Evolutionary conservation across 768 basidiomycete species (phyloP).

Genomic region (Sutorius australiensis): DNA sequence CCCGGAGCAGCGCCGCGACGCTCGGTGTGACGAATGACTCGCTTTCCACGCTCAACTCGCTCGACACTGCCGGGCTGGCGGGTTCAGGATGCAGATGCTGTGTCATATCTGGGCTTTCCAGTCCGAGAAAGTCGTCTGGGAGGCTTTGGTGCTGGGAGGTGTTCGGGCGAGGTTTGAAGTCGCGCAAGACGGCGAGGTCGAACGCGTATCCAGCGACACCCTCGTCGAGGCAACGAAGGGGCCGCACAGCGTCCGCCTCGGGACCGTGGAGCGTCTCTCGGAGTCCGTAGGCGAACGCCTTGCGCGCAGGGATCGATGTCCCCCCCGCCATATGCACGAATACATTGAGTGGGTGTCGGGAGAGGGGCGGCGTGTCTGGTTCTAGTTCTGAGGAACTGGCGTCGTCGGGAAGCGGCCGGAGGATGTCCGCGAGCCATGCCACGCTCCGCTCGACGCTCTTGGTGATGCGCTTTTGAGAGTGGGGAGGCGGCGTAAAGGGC

Average conservation of each 20-base stretch:
- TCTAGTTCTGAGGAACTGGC: neutral
- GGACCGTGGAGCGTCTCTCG: conserved; percentile 52
- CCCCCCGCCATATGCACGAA: conserved; percentile 72
- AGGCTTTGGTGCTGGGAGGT: conserved; percentile 14
- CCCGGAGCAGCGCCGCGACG: conserved; percentile 44
- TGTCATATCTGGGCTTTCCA: conserved; percentile 8
- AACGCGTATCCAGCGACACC: conserved; percentile 68
- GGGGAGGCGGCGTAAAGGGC: conserved; percentile 59
- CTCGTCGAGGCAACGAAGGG: conserved; percentile 58
- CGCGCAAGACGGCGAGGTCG: conserved; percentile 53
- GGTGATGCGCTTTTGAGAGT: conserved; percentile 73
- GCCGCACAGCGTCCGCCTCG: conserved; percentile 50
- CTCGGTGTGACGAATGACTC: conserved; percentile 1
- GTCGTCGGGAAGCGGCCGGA: conserved; percentile 32
- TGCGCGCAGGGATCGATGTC: conserved; percentile 50
- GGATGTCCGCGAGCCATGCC: conserved; percentile 58
- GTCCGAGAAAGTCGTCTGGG: conserved; percentile 10
- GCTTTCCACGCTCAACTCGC: neutral
- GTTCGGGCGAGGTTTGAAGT: conserved; percentile 20
- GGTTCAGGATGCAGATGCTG: conserved; percentile 16
- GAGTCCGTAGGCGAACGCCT: conserved; percentile 58
- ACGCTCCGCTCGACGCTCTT: conserved; percentile 71
- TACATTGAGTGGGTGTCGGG: conserved; percentile 39
- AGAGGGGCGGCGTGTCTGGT: neutral
- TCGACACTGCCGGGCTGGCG: conserved; percentile 1